Evolutionary conservation across 768 basidiomycete species (phyloP), one percentile per base, ranked within the genome.

Genomic region (Daedalea quercina): DNA sequence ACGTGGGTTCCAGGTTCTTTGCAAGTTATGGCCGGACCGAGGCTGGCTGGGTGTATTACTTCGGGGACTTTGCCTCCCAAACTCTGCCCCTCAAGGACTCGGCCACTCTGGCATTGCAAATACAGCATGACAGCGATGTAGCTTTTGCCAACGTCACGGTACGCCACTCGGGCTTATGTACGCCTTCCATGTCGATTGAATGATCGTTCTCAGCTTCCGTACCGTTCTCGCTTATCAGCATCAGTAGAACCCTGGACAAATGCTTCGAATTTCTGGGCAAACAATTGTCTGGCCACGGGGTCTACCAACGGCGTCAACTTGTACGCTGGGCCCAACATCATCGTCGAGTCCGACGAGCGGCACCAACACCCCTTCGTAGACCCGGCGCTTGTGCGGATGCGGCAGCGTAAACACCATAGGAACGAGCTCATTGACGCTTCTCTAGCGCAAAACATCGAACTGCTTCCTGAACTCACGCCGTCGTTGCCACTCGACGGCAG

Each of bases 31-130:
- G 64, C 31, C 55, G 55, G 19, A 65, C 56, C 1, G 52, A 58
- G 33, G 49, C 54, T 1, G 65, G 66, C 9, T 68, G 65, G 68
- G 61, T 44, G 6, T 69, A 69, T 53, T 53, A 52, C 50, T 55
- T 67, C 59, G 65, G 66, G 26, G 77, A 81, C 53, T 84, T 83
- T 60, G 81, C 80, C 0, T 74, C 76, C 51, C 72, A 76, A 52
- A 68, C 73, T 13, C 77, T 79, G 22, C 81, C 82, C 17, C 65
- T 81, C 11, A 62, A 61, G 26, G 81, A 83, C 58, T 67, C 64
- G 1, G 80, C 76, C 22, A 68, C 69, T 7, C 66, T 83, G 47
- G 76, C 73, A 1, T 67, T 83, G 28, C 71, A 73, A 54, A 73
- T 73, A 13, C 61, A 70, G 41, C 71, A 73, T 49, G 68, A 64